These are phyloP conservation scores for Tulasnella calospora DNA, from an alignment of 768 basidiomycete genomes.

Conservation along the genomic window DNA sequence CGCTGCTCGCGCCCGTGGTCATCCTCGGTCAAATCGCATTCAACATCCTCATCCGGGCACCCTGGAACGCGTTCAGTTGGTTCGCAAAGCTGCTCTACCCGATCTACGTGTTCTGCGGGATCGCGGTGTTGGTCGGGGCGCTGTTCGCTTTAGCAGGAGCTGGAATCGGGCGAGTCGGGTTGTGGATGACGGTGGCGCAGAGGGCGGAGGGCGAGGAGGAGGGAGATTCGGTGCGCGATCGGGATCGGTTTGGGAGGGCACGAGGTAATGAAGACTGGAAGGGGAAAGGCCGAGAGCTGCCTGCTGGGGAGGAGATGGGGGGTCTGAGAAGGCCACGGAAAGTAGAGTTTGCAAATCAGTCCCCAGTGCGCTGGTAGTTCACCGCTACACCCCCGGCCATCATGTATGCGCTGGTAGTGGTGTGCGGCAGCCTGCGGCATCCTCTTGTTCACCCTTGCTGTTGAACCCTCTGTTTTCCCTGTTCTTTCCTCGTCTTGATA, in stretches of 20 bases:
- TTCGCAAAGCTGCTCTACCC: conserved; percentile 48
- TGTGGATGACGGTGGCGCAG: neutral
- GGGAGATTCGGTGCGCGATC: neutral
- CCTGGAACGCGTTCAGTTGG: conserved; percentile 41
- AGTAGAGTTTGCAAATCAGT: conserved; percentile 8
- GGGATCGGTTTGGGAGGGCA: neutral
- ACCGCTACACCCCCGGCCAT: neutral
- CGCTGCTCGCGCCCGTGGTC: conserved; percentile 47
- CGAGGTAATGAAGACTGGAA: neutral
- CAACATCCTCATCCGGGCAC: conserved; percentile 45
- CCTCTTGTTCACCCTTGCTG: too few species aligned
- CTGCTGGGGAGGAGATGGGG: neutral
- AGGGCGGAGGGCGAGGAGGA: too few species aligned
- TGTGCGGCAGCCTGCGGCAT: too few species aligned
- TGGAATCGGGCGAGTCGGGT: conserved; percentile 2
- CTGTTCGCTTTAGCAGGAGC: conserved; percentile 44
- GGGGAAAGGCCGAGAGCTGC: neutral
- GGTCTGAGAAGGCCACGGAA: neutral
- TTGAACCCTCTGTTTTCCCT: too few species aligned
- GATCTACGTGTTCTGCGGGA: conserved; percentile 52
- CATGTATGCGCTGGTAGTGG: neutral
- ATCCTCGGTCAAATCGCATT: conserved; percentile 43
- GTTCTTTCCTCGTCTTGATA: too few species aligned
- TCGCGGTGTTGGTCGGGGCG: conserved; percentile 51
- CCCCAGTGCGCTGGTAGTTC: neutral